A percentile compares a stretch with the other conserved stretches of the same genome.
These are phyloP conservation scores for Pseudopyricularia javanii DNA, from an alignment of 2,329 filamentous ascomycete species.

Conservation along the genomic window DNA sequence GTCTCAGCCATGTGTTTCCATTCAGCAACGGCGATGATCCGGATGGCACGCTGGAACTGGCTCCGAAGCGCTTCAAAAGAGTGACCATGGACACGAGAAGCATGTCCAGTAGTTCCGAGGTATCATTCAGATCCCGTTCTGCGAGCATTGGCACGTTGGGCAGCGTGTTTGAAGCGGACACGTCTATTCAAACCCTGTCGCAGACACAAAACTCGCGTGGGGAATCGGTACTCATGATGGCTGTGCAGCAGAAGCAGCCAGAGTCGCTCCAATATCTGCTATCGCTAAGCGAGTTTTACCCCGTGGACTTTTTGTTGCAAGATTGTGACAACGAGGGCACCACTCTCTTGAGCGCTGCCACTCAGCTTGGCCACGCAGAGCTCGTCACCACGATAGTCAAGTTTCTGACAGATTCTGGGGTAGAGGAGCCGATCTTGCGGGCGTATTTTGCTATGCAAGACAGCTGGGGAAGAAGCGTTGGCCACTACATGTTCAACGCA, in stretches of 20 bases:
- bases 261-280: slow-evolving; percentile 71
- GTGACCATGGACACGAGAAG: slow-evolving; percentile 87
- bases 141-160: slow-evolving; percentile 64
- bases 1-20: slow-evolving; percentile 78
- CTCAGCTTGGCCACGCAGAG: slow-evolving; percentile 68
- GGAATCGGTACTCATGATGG: slow-evolving; percentile 83
- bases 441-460: slow-evolving; percentile 69
- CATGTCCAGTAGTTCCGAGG: slow-evolving; percentile 73
- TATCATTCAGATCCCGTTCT: slow-evolving; percentile 70
- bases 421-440: slow-evolving; percentile 40
- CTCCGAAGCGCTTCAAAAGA: slow-evolving; percentile 51
- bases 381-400: slow-evolving; percentile 66
- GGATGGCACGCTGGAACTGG: slow-evolving; percentile 14
- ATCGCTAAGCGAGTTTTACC: slow-evolving; percentile 63
- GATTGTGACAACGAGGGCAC: slow-evolving; percentile 86
- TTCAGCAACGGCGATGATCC: slow-evolving; percentile 54
- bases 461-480: slow-evolving; percentile 73
- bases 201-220: slow-evolving; percentile 60
- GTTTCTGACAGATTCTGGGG: slow-evolving; percentile 43
- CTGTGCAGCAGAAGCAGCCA: slow-evolving; percentile 58
- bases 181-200: slow-evolving; percentile 66
- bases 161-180: slow-evolving; percentile 71
- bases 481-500: slow-evolving; percentile 92
- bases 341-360: slow-evolving; percentile 77
- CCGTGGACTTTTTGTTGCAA: slow-evolving; percentile 56